phyloP scores from a whole-genome alignment of 768 basidiomycete genomes.

The Leucosporidium yakuticum region DNA sequence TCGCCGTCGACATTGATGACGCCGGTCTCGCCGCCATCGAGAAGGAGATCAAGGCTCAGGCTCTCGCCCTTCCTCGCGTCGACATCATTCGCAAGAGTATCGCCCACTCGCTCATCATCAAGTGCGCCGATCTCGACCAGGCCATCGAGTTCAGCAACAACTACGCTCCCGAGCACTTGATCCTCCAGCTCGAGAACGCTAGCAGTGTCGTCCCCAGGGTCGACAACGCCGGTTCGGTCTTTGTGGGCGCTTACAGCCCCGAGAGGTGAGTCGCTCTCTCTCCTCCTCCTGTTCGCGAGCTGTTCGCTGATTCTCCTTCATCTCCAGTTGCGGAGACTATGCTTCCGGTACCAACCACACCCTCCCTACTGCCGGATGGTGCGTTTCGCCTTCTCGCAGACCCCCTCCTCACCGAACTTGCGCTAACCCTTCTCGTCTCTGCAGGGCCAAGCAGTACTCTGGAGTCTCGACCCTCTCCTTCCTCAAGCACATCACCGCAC shows the following conservation, averaged over 20 bases:
- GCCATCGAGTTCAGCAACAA: conserved; percentile 89
- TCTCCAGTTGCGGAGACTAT: conserved; percentile 87
- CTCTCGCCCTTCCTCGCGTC: conserved; percentile 74
- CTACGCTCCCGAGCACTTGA: conserved; percentile 96
- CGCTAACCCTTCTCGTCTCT: background rate
- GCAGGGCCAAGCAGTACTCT: conserved; percentile 80
- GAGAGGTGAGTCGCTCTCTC: conserved; percentile 61
- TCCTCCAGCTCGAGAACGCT: conserved; percentile 76
- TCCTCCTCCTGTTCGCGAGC: background rate
- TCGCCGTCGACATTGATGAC: conserved; percentile 64
- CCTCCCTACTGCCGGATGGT: conserved; percentile 64
- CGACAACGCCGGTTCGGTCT: conserved; percentile 91
- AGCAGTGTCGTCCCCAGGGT: conserved; percentile 58
- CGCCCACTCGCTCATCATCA: conserved; percentile 82
- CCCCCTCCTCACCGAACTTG: background rate
- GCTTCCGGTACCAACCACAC: conserved; percentile 99
- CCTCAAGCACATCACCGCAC: conserved; percentile 98
- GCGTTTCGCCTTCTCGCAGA: background rate
- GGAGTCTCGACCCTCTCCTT: conserved; percentile 95
- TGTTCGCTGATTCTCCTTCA: conserved; percentile 12
- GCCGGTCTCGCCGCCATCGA: conserved; percentile 63
- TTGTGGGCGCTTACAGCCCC: conserved; percentile 89
- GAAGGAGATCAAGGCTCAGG: conserved; percentile 76
- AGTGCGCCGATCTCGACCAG: conserved; percentile 59
- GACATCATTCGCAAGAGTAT: conserved; percentile 86